Evolutionary conservation across 2,329 filamentous ascomycete genomes (phyloP).

Genomic region (Xylaria sp.): DNA sequence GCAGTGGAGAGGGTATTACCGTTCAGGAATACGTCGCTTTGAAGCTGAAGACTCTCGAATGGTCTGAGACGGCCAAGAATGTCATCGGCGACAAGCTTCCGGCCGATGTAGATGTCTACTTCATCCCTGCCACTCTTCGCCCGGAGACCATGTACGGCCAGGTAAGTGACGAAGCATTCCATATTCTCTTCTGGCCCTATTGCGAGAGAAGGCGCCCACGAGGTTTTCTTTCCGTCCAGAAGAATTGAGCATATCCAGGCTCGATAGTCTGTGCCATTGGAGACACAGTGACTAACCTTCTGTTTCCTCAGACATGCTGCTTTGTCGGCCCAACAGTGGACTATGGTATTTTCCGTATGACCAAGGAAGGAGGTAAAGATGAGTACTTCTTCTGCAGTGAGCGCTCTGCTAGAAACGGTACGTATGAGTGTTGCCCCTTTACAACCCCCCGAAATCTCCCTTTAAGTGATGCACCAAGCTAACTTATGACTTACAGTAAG

Average conservation of each 20-base stretch:
- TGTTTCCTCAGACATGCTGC: conserved; percentile 59
- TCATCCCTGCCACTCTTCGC: conserved; percentile 85
- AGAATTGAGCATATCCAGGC: no score
- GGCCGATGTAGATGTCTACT: conserved; percentile 72
- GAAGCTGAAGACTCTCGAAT: conserved; percentile 87
- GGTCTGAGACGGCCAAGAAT: conserved; percentile 70
- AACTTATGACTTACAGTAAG: conserved; percentile 9
- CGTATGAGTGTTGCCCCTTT: background rate
- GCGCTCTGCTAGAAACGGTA: conserved; percentile 71
- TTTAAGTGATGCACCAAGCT: background rate
- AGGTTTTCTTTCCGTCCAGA: background rate
- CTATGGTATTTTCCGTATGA: conserved; percentile 69
- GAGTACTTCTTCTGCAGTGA: conserved; percentile 84
- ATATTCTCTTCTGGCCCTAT: background rate
- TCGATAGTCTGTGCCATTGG: background rate
- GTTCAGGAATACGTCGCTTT: conserved; percentile 90
- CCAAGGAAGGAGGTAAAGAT: conserved; percentile 48
- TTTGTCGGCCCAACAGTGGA: conserved; percentile 87
- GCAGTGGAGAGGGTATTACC: conserved; percentile 72
- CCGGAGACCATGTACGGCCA: conserved; percentile 99
- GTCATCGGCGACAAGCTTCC: conserved; percentile 73
- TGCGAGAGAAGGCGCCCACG: background rate
- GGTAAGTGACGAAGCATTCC: background rate
- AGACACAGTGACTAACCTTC: background rate
- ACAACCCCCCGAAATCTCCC: background rate